Evolutionary conservation across 345 rosid species (phyloP).

Genomic region (Gossypium arboreum): DNA sequence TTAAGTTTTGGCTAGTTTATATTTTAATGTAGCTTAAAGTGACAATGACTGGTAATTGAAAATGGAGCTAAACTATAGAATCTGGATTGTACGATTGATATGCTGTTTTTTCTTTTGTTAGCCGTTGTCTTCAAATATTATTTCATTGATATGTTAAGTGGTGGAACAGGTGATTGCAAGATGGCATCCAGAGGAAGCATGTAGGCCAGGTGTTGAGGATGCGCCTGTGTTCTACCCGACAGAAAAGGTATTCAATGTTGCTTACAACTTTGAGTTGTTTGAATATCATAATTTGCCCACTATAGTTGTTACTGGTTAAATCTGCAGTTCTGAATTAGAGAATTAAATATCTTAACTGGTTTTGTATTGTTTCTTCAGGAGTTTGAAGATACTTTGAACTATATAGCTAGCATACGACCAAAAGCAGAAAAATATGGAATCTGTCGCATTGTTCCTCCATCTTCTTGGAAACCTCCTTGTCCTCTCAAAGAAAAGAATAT

Average conservation of each 20-base stretch:
- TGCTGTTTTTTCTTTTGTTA: not conserved
- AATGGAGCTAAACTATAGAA: not conserved
- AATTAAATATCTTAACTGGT: slow-evolving; percentile 24
- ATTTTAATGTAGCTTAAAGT: not conserved
- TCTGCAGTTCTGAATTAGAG: not conserved
- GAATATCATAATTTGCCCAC: not conserved
- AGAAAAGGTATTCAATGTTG: slow-evolving; percentile 63
- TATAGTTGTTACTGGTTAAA: slow-evolving; percentile 7
- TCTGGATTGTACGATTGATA: slow-evolving; percentile 11
- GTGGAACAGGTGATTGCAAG: slow-evolving; percentile 62
- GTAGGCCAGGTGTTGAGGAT: slow-evolving; percentile 70
- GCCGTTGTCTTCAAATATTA: slow-evolving; percentile 13
- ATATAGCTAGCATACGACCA: slow-evolving; percentile 75
- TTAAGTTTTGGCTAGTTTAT: slow-evolving; percentile 8
- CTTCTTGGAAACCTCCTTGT: slow-evolving; percentile 96
- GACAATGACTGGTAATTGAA: slow-evolving; percentile 12
- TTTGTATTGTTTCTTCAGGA: slow-evolving; percentile 50
- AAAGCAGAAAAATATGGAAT: slow-evolving; percentile 91
- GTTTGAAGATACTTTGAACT: slow-evolving; percentile 86
- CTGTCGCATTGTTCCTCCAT: slow-evolving; percentile 96
- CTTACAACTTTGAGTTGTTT: slow-evolving; percentile 19
- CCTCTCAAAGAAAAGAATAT: slow-evolving; percentile 62
- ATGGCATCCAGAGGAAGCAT: slow-evolving; percentile 78
- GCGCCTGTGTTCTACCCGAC: slow-evolving; percentile 91
- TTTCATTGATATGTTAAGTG: slow-evolving; percentile 19